Conservation (phyloP, 139 green algal species). For the Micromonas pusilla region DNA sequence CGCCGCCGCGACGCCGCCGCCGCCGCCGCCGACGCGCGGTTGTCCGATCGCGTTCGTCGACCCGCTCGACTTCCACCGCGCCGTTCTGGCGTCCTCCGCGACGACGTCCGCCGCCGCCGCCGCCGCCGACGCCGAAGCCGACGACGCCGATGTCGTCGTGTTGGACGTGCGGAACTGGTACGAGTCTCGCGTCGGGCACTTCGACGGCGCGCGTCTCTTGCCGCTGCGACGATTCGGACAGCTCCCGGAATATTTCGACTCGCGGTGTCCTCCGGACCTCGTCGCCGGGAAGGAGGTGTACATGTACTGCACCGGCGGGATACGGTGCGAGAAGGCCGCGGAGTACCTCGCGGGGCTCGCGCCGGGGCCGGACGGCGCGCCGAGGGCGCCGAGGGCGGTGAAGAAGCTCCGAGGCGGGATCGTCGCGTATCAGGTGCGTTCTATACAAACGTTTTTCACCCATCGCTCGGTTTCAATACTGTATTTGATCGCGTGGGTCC, state of each 20-base stretch:
- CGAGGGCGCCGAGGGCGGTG: background rate
- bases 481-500: no score
- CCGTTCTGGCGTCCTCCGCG: background rate
- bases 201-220: background rate
- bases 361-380: background rate
- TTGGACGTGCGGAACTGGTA: constrained; percentile 24
- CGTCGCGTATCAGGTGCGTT: constrained; percentile 21
- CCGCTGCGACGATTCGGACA: constrained; percentile 11
- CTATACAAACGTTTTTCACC: no score
- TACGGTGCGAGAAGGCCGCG: constrained; percentile 32
- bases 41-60: background rate
- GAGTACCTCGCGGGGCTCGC: constrained; percentile 1
- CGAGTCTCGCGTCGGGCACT: constrained; percentile 9
- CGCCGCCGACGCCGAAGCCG: background rate
- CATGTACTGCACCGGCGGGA: constrained; percentile 35
- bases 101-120: background rate
- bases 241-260: constrained; percentile 5
- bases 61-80: background rate
- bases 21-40: no score
- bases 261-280: no score
- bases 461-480: no score
- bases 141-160: background rate
- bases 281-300: constrained; percentile 21
- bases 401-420: background rate
- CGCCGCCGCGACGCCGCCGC: no score